phyloP scores from a whole-genome alignment of 495 filamentous ascomycete genomes.

The Viridothelium virens region DNA sequence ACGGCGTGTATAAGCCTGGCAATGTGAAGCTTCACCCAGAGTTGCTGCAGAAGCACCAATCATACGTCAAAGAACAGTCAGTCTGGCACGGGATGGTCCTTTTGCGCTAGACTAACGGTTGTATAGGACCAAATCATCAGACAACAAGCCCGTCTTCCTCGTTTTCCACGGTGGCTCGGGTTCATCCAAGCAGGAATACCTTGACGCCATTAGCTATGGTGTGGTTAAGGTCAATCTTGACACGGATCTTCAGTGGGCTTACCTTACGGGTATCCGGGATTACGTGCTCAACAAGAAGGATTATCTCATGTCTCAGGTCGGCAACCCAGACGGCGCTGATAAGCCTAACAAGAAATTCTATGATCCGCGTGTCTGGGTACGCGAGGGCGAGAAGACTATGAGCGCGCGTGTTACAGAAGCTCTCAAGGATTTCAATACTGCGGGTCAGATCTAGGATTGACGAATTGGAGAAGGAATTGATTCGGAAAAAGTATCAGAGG shows the following conservation, averaged over 20 bases:
- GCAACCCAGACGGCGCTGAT: conserved; percentile 89
- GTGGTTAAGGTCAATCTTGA: conserved; percentile 98
- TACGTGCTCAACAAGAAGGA: conserved; percentile 93
- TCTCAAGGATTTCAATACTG: conserved; percentile 86
- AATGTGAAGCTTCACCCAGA: conserved; percentile 95
- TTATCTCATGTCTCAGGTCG: conserved; percentile 74
- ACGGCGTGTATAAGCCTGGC: conserved; percentile 98
- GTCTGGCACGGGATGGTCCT: background rate
- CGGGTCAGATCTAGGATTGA: conserved; percentile 65
- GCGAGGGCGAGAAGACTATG: conserved; percentile 98
- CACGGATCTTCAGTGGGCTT: conserved; percentile 81
- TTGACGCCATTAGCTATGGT: conserved; percentile 77
- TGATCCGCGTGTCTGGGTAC: conserved; percentile 75
- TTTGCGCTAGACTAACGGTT: background rate
- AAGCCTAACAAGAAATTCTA: conserved; percentile 98
- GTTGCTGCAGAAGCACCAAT: conserved; percentile 90
- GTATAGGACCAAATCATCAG: conserved; percentile 38
- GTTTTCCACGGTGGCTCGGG: conserved; percentile 99
- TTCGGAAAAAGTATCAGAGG: background rate
- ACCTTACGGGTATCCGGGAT: conserved; percentile 84
- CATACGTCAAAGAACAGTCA: conserved; percentile 70
- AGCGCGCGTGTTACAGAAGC: conserved; percentile 67
- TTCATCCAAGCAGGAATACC: conserved; percentile 79
- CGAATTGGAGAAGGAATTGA: background rate
- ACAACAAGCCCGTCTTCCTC: conserved; percentile 92